Evolutionary conservation across 768 basidiomycete genomes (phyloP).

Genomic region (Amanita phalloides): DNA sequence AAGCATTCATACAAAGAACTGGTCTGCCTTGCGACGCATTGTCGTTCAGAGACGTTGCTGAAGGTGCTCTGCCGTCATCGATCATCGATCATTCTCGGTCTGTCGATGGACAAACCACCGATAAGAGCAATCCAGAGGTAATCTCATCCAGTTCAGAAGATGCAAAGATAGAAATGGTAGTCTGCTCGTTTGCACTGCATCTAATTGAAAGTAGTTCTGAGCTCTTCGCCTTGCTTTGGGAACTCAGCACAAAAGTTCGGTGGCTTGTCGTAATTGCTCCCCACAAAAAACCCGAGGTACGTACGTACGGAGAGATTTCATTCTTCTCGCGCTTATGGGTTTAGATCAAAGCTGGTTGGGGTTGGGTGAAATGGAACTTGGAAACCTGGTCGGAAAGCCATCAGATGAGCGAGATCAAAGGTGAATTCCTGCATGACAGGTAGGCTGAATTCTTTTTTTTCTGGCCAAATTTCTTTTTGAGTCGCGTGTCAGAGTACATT

Average conservation of each 20-base stretch:
- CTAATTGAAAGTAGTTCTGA: slow-evolving; percentile 51
- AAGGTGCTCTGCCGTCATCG: slow-evolving; percentile 36
- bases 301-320: slow-evolving; percentile 20
- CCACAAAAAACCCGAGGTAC: slow-evolving; percentile 68
- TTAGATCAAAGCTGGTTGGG: slow-evolving; percentile 59
- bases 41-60: slow-evolving; percentile 53
- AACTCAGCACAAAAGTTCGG: slow-evolving; percentile 45
- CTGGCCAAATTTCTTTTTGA: not conserved
- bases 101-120: not conserved
- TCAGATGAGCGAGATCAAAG: slow-evolving; percentile 26
- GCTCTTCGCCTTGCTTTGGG: slow-evolving; percentile 54
- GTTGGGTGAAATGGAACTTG: slow-evolving; percentile 53
- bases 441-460: slow-evolving; percentile 9
- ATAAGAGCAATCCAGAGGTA: slow-evolving; percentile 5
- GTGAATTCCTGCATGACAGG: slow-evolving; percentile 42
- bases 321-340: not conserved
- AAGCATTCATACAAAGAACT: slow-evolving; percentile 47
- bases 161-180: slow-evolving; percentile 41
- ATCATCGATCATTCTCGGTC: slow-evolving; percentile 8
- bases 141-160: not conserved
- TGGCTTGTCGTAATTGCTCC: slow-evolving; percentile 67
- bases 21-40: slow-evolving; percentile 42
- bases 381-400: slow-evolving; percentile 32
- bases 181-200: slow-evolving; percentile 71
- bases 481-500: slow-evolving; percentile 30